Evolutionary conservation across 768 basidiomycete genomes (phyloP), one percentile per base, ranked within the genome.

Genomic region (Clavulina sp.): DNA sequence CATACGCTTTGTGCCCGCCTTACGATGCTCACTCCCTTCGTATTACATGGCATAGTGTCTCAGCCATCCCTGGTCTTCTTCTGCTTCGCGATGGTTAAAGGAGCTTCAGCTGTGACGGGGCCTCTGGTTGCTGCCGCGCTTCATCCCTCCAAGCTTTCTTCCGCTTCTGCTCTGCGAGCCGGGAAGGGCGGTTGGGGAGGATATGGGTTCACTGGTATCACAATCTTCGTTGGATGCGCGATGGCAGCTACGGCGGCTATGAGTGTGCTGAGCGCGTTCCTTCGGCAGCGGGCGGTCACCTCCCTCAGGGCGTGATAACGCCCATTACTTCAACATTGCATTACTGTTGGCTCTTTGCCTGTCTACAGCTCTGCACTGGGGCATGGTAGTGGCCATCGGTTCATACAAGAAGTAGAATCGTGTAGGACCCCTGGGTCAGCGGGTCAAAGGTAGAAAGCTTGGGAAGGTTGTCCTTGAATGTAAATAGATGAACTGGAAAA

Each of bases 121-220:
- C 51, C 51, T 18, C 24, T 52, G n/a, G 23, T 52, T 18, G 40
- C 51, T 23, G 41, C 51, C 3, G 40, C 16, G n/a, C 51, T 52
- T n/a, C 41, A 52, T 29, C 33, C 4, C 28, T 30, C 44, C 26
- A 19, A 48, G 13, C 33, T 46, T 9, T 13, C 13, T 9, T 23
- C 43, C 23, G 9, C 24, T 7, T 38, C 19, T 38, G 9, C 34
- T 23, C 9, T 23, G 23, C 24, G 9, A 13, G 18, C 9, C 23
- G 13, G 13, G 9, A 13, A 9, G 13, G 23, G 23, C 9, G 23
- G 18, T n/a, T 46, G 9, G 9, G 43, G 43, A 13, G 43, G 43
- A 18, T 26, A 46, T 46, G 43, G 43, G 9, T 46, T 46, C 24
- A 46, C 43, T 9, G 23, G 43, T 38, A 38, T 38, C 36, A 38